Percentiles rank a stretch among this genome's conserved stretches.
phyloP scores from a whole-genome alignment of 2,329 filamentous ascomycete species.

The Trichoderma koningii region DNA sequence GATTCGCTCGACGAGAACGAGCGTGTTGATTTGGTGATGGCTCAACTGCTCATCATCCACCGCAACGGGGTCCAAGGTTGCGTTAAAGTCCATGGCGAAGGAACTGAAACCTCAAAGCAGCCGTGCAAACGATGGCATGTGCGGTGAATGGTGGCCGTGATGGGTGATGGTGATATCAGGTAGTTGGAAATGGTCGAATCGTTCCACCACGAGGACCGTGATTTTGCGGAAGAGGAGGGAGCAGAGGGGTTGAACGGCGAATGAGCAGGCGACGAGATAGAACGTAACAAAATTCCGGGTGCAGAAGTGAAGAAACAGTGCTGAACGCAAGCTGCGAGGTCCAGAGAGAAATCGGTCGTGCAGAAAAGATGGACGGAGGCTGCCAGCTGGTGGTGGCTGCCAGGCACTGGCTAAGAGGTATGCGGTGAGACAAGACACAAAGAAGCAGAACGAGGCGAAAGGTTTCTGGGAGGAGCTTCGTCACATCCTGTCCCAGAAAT shows the following conservation, averaged over 20 bases:
- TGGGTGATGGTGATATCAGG: no score
- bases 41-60: conserved; percentile 38
- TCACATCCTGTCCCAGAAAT: not conserved
- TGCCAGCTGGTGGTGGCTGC: conserved; percentile 16
- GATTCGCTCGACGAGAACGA: conserved; percentile 54
- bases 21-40: conserved; percentile 42
- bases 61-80: not conserved
- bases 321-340: not conserved
- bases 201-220: not conserved
- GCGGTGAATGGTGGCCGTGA: not conserved
- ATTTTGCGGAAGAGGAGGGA: not conserved
- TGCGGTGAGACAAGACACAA: conserved; percentile 11
- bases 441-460: not conserved
- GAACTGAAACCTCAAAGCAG: not conserved
- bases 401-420: not conserved
- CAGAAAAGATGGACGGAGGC: not conserved
- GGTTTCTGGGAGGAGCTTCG: not conserved
- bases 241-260: not conserved
- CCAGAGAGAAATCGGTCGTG: not conserved
- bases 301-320: not conserved
- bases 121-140: not conserved
- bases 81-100: not conserved
- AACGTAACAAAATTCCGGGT: not conserved
- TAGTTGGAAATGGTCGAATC: no score
- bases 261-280: not conserved